A percentile compares a stretch with the other conserved stretches of the same genome.
Evolutionary conservation across 306 rosid species (phyloP).

Genomic region (Echinosophora koreensis): DNA sequence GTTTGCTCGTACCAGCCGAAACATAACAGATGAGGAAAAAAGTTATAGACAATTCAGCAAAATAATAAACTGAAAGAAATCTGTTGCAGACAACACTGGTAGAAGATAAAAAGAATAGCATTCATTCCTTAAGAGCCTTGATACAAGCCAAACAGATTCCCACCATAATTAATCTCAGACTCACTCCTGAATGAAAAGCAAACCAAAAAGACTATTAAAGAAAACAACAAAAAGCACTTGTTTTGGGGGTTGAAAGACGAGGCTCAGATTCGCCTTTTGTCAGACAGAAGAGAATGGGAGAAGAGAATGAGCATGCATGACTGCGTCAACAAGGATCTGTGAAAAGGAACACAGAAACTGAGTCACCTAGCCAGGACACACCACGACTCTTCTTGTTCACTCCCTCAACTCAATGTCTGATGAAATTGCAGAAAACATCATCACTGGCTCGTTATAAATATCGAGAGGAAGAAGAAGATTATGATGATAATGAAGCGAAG

Average conservation of each 20-base stretch:
- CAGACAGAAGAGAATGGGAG: constrained; percentile 18
- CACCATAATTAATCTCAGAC: background rate
- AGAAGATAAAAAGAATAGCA: no score
- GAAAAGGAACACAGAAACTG: background rate
- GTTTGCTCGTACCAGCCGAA: background rate
- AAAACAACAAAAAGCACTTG: background rate
- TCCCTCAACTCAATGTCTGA: constrained; percentile 1
- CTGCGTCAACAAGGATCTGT: constrained; percentile 26
- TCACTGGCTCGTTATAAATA: constrained; percentile 36
- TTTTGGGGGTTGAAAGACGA: constrained; percentile 5
- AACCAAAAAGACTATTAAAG: background rate
- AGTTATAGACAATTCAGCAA: background rate
- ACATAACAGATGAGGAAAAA: background rate
- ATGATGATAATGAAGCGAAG: background rate
- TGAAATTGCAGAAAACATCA: constrained; percentile 38
- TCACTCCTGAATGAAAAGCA: background rate
- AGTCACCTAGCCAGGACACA: constrained; percentile 39
- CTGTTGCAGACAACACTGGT: no score
- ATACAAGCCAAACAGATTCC: background rate
- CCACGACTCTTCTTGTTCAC: constrained; percentile 9
- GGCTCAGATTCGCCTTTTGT: constrained; percentile 54
- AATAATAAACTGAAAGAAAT: no score
- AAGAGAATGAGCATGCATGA: background rate
- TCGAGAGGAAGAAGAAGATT: background rate
- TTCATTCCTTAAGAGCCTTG: no score